Base-by-base conservation (phyloP, 306 rosid genomes). In the Delonix regia region DNA sequence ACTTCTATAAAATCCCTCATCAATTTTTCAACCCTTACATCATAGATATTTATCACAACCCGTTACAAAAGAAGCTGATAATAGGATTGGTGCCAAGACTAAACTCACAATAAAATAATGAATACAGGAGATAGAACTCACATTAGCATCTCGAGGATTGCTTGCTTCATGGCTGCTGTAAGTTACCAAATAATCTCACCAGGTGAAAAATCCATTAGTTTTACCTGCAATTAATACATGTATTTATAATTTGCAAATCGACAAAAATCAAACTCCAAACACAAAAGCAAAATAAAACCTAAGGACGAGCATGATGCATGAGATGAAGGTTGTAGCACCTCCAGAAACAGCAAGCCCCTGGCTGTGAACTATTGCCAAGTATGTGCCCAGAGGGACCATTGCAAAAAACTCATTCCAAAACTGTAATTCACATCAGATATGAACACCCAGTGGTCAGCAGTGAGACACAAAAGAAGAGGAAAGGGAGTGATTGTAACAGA, bases 271-370 rank as follows among this genome's bases (percentile, higher is more conserved):
- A 44, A 66, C 25, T 8, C 48, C 30, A 15, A 36, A 76, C 39
- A 67, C 69, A 18, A 63, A 25, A 27, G n/a, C 44, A 63, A 49
- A 56, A 3, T 19, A 3, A 42, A 48, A 91, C 97, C 97, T 90
- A 97, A 10, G 91, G 91, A 85, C 92, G 98, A 21, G 97, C 97
- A 74, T 86, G 92, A 4, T 97, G 91, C 98, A 94, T 92, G 6
- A 92, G 86, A 53, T 88, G 71, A 90, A 90, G 69, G 90, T 62
- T 18, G 80, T 22, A 51, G 89, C 90, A 71, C 98, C 97, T 61
- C 98, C 98, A 97, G 97, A 92, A 60, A 92, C 96, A 48, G 94
- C 97, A 45, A 94, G 97, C 11, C 98, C 97, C 79, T 89, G 98
- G 69, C 97, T 80, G 80, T 92, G 97, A 71, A 92, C 87, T 4